Percentiles rank a stretch among this genome's conserved stretches.
phyloP scores from a whole-genome alignment of 306 rosid species.

The Sicyos baderoa region DNA sequence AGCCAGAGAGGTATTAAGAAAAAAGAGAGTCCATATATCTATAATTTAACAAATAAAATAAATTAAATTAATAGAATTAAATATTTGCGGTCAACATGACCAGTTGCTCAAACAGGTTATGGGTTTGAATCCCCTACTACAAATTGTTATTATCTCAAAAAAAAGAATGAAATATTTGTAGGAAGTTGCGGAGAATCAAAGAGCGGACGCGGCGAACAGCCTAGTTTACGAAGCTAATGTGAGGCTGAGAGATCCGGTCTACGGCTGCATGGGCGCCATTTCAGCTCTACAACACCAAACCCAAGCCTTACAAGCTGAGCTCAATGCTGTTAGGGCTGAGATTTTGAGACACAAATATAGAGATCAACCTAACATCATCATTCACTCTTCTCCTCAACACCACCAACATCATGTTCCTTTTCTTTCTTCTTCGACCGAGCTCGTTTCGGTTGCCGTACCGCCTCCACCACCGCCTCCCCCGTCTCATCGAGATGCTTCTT shows the following conservation, averaged over 20 bases:
- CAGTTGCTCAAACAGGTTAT: too few species aligned
- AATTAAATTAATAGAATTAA: not conserved
- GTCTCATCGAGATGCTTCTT: not conserved
- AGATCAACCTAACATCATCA: constrained; percentile 21
- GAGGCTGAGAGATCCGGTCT: constrained; percentile 78
- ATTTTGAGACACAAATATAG: constrained; percentile 49
- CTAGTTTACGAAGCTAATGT: constrained; percentile 78
- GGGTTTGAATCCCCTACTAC: too few species aligned
- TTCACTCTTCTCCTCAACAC: constrained; percentile 11
- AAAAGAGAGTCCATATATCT: too few species aligned
- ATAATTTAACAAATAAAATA: not conserved
- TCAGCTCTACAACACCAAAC: constrained; percentile 70
- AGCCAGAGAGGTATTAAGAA: too few species aligned
- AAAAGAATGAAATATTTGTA: not conserved
- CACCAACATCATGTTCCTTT: not conserved
- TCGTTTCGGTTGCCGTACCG: not conserved
- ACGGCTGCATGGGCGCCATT: constrained; percentile 89
- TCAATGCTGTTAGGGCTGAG: constrained; percentile 49
- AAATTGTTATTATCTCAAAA: too few species aligned
- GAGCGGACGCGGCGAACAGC: constrained; percentile 84
- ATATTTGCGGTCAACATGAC: too few species aligned
- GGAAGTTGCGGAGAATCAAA: constrained; percentile 74
- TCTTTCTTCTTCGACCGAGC: constrained; percentile 2
- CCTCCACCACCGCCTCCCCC: not conserved
- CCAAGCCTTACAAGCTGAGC: constrained; percentile 52